Conservation (phyloP, 2,329 filamentous ascomycete genomes). For the Thermoascus crustaceus region DNA sequence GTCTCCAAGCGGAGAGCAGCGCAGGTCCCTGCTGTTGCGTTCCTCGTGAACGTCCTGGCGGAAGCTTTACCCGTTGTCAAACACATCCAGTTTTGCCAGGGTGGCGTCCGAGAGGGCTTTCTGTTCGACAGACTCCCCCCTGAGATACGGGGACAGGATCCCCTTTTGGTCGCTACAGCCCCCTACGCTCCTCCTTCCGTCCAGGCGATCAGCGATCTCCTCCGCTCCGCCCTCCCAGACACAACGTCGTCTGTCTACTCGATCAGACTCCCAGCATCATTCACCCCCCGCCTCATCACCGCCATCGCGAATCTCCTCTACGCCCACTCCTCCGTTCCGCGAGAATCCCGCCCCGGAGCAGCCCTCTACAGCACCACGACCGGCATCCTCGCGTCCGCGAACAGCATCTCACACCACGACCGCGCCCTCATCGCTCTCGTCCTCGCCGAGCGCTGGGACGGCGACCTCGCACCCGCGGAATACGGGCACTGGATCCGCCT, state of each 20-base stretch:
- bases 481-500: conserved; percentile 47
- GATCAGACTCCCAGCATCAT: conserved; percentile 28
- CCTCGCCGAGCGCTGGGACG: conserved; percentile 66
- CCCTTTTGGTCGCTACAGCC: conserved; percentile 55
- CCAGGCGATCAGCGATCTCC: conserved; percentile 38
- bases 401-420: conserved; percentile 65
- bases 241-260: conserved; percentile 11
- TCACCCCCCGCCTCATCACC: conserved; percentile 42
- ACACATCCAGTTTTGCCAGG: conserved; percentile 73
- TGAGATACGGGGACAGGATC: conserved; percentile 54
- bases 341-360: conserved; percentile 53
- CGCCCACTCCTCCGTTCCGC: conserved; percentile 43
- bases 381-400: conserved; percentile 57
- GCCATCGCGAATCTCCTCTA: conserved; percentile 55
- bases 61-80: conserved; percentile 62
- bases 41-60: conserved; percentile 68
- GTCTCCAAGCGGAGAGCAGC: conserved; percentile 69
- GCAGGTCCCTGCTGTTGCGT: conserved; percentile 77
- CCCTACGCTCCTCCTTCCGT: conserved; percentile 45
- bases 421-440: conserved; percentile 64
- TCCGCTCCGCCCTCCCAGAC: conserved; percentile 42
- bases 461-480: conserved; percentile 53
- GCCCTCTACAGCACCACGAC: conserved; percentile 66
- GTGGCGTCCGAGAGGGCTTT: conserved; percentile 77
- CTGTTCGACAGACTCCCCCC: conserved; percentile 62